Evolutionary conservation across 2,329 filamentous ascomycete genomes (phyloP), one percentile per base, ranked within the genome.

Genomic region (Diaporthe sp.): DNA sequence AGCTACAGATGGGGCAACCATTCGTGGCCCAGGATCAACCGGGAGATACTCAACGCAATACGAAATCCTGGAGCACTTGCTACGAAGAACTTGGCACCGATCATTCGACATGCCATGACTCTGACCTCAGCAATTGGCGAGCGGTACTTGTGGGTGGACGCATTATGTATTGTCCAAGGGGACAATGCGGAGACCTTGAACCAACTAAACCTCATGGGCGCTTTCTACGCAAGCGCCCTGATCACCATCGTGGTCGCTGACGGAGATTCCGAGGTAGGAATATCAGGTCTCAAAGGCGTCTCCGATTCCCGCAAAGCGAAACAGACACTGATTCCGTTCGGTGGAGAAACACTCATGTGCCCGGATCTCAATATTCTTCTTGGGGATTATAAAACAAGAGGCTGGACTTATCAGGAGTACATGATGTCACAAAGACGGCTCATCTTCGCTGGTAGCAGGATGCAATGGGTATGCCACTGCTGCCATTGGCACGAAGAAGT

Each of bases 121-220:
- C 3, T 75, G 13, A 71, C 65, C 3, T 9, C 46, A 6, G 73
- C 57, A 2, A 77, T 84, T n/a, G 72, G 71, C 0, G 71, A 82
- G 12, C 60, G 74, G 0, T 83, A 82, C 68, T 68, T 84, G 0
- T 84, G 82, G 82, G 81, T 83, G 39, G 82, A 83, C 77, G 79
- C 80, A 46, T 73, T 84, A 0, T 84, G 82, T 46, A 82, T 84
- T 22, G 72, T 81, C 39, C 82, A 84, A 57, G 79, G 81, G 37
- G 76, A 79, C 13, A 49, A 19, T 6, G 7, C 61, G 4, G 61
- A 37, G 6, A 49, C 17, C 2, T 6, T 8, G 8, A 2, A 73
- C 4, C 57, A 57, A 39, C 57, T 73, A 15, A 44, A 34, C 17
- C 46, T 65, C 34, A 73, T 73, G 58, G 71, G 71, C 2, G 68